Evolutionary conservation across 805 yeast genomes (phyloP), one percentile per base, ranked within the genome.

Genomic region (Cyberlindnera mrakii): DNA sequence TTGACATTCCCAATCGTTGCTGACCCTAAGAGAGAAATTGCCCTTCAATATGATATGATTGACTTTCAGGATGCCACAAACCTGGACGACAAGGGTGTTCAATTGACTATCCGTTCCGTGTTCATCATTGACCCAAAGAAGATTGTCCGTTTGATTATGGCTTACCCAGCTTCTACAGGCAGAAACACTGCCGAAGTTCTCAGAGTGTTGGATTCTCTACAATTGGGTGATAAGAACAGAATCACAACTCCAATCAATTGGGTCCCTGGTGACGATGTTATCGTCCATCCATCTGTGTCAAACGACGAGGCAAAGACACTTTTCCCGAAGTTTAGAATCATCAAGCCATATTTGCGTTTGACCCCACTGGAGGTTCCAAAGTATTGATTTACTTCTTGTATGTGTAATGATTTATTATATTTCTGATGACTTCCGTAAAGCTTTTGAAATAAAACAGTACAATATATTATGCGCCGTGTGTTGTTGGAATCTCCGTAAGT

Each of bases 101-200:
- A 80, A 49, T 69, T 80, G 54, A 82, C 88, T 37, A 78, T 82
- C 50, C 72, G 89, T 63, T 79, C 86, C 8, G 87, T 81, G 15
- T 81, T 80, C 61, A 71, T 82, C 54, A 80, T 82, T 60, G 88
- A 82, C 62, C 85, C 86, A 45, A 60, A 67, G 44, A 79, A 80
- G 64, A 78, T 72, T 52, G 70, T 82, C 45, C 70, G 88, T 62
- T 67, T 80, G 57, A 75, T 71, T 45, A 67, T 82, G 62, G 66
- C 85, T 19, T 82, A 82, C 62, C 89, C 88, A 33, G 83, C 87
- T 34, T 77, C 85, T 10, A 76, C 83, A 33, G 88, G 89, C 49
- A 72, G 89, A 68, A 82, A 82, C 71, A 78, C 88, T 19, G 82
- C 86, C 40, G 89, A 82, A 61, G 78, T 82, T 33, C 70, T 82